phyloP scores from a whole-genome alignment of 257 asterid genomes.

The Gynochthodes officinalis region DNA sequence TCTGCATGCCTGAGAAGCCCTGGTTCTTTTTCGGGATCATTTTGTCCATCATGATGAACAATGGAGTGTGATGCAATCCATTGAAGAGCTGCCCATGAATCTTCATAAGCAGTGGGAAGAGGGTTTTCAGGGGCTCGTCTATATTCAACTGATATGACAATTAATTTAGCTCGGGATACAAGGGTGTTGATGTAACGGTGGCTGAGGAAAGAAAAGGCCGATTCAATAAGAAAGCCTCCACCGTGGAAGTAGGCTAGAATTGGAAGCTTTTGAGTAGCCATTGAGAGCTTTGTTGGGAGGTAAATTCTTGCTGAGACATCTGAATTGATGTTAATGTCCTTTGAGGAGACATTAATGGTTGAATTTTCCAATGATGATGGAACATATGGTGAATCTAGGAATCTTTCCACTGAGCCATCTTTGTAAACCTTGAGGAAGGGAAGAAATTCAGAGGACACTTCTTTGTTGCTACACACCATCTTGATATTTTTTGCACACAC shows the following conservation, averaged over 20 bases:
- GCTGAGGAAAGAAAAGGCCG: constrained; percentile 19
- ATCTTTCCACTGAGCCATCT: constrained; percentile 29
- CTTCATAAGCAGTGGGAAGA: constrained; percentile 26
- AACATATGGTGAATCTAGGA: constrained; percentile 20
- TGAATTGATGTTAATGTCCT: constrained; percentile 25
- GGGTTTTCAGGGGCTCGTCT: constrained; percentile 32
- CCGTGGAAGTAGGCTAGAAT: constrained; percentile 32
- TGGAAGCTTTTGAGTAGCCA: constrained; percentile 14
- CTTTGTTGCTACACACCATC: constrained; percentile 22
- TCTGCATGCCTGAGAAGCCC: constrained; percentile 24
- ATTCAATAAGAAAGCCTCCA: constrained; percentile 30
- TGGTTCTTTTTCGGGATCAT: constrained; percentile 15
- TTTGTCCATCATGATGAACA: not conserved
- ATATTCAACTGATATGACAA: constrained; percentile 28
- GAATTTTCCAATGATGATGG: constrained; percentile 21
- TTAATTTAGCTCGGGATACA: constrained; percentile 14
- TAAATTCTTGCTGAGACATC: constrained; percentile 33
- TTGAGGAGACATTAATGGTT: constrained; percentile 22
- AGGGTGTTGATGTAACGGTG: constrained; percentile 22
- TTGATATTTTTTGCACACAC: too few species aligned
- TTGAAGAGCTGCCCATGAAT: constrained; percentile 28
- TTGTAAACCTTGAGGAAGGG: constrained; percentile 26
- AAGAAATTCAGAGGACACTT: constrained; percentile 16
- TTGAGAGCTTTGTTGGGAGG: constrained; percentile 18
- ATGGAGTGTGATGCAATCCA: constrained; percentile 24